phyloP scores from a whole-genome alignment of 1,139 yeast species.

The Suhomyces terraborum region DNA sequence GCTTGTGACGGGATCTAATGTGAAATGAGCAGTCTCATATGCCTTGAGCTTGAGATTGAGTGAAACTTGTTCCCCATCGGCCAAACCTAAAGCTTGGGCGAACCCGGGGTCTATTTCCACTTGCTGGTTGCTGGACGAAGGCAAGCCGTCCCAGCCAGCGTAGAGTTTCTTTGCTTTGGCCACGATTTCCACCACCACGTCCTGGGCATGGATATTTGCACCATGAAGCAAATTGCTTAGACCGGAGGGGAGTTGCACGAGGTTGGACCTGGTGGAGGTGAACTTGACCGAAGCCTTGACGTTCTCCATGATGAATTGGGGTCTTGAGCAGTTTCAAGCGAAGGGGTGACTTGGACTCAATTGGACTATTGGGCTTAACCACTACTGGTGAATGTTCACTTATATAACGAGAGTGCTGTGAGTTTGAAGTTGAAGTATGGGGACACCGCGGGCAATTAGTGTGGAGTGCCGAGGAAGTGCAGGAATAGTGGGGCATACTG shows the following conservation, averaged over 20 bases:
- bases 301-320: constrained; percentile 37
- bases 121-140: constrained; percentile 32
- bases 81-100: constrained; percentile 51
- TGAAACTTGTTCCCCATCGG: constrained; percentile 45
- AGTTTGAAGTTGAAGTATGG: too few relatives aligned
- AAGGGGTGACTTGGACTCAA: background rate
- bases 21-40: constrained; percentile 59
- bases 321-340: background rate
- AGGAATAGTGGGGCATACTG: constrained; percentile 8
- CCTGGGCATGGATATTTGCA: constrained; percentile 60
- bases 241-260: constrained; percentile 60
- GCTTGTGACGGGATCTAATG: constrained; percentile 73
- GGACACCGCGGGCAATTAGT: background rate
- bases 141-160: constrained; percentile 87
- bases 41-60: constrained; percentile 48
- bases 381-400: constrained; percentile 5
- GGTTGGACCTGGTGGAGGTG: constrained; percentile 49
- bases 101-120: constrained; percentile 44
- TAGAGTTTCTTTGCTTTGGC: constrained; percentile 36
- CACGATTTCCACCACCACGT: constrained; percentile 55
- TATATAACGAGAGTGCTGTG: background rate
- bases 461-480: constrained; percentile 15
- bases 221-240: constrained; percentile 51
- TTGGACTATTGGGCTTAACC: too few relatives aligned
- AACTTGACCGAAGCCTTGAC: constrained; percentile 33